phyloP scores from a whole-genome alignment of 1,139 yeast species.

The Geotrichum siamense region DNA sequence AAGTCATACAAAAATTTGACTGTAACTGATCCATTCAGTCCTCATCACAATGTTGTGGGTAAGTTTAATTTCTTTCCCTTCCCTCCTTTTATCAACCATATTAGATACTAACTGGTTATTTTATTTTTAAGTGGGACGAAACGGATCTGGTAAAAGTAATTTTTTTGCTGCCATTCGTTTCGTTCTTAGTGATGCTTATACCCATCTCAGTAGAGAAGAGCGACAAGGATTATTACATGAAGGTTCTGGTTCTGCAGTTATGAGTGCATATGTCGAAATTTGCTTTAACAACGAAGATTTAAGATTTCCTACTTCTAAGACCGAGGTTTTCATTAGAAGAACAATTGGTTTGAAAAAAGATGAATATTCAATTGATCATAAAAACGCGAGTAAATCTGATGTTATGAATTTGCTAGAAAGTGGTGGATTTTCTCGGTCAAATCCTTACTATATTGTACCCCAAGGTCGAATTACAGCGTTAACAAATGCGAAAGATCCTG shows the following conservation, averaged over 20 bases:
- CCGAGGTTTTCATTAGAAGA: conserved; percentile 68
- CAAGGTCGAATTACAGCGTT: conserved; percentile 80
- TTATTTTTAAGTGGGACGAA: conserved; percentile 84
- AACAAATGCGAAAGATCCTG: conserved; percentile 83
- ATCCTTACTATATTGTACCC: conserved; percentile 94
- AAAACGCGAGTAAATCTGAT: conserved; percentile 72
- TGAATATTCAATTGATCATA: conserved; percentile 70
- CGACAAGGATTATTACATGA: conserved; percentile 75
- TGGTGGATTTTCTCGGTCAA: conserved; percentile 86
- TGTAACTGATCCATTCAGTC: conserved; percentile 66
- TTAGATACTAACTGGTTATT: no score
- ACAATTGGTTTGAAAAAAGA: conserved; percentile 91
- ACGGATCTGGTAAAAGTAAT: conserved; percentile 95
- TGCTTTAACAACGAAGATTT: conserved; percentile 76
- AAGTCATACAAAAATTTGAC: conserved; percentile 88
- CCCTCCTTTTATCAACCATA: conserved; percentile 1
- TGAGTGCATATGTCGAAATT: conserved; percentile 90
- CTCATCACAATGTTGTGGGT: conserved; percentile 76
- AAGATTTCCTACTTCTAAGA: conserved; percentile 61
- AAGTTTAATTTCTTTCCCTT: conserved; percentile 8
- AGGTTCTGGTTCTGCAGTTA: conserved; percentile 75
- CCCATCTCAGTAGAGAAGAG: conserved; percentile 81
- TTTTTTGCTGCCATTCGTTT: conserved; percentile 93
- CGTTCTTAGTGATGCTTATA: conserved; percentile 85
- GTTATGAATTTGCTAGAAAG: conserved; percentile 77